Evolutionary conservation across 163 green algal genomes (phyloP), one percentile per base, ranked within the genome.

Genomic region (Smithsoniella earleae): DNA sequence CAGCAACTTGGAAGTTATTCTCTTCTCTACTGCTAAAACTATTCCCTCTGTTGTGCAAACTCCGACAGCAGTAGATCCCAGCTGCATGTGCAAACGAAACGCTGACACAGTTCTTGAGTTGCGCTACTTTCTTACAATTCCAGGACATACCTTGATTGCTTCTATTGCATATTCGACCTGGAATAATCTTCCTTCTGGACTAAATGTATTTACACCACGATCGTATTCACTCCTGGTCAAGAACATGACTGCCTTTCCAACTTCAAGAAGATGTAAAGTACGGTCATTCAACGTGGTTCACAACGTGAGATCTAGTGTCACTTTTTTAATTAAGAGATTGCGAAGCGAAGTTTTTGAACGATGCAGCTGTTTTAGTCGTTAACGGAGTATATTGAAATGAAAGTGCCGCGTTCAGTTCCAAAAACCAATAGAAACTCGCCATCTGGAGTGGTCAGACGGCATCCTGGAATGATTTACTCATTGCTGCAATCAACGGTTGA

Each of bases 131-230:
- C 2, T 18, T 66, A 37, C 20, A 73, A 77, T 16, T 36, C n/a
- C 36, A 36, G 5, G 31, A 2, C 80, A 5, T 49, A 97, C 91
- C 86, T 98, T 98, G 84, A 99, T 98, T 18, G 94, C 94, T 75
- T 99, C 94, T n/a, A 99, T 94, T 2, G 94, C 94, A 77, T 98
- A 98, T 74, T 99, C 94, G 20, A 99, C 94, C 85, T 99, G 94
- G 72, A 99, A 98, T 4, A 99, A 79, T n/a, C 91, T 84, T 2
- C 91, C 91, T 66, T 92, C 91, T 40, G 90, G 94, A 38, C 85
- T 95, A 82, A 98, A 99, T 0, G 91, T 98, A 82, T 97, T 98
- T 1, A 99, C 94, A 27, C 94, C 91, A 28, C 93, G 81, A 74
- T 99, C 94, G 82, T 99, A 99, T 74, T 99, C 94, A 66, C 80